These are phyloP conservation scores for Massarina eburnea DNA, from an alignment of 2,329 filamentous ascomycete species.

Conservation along the genomic window DNA sequence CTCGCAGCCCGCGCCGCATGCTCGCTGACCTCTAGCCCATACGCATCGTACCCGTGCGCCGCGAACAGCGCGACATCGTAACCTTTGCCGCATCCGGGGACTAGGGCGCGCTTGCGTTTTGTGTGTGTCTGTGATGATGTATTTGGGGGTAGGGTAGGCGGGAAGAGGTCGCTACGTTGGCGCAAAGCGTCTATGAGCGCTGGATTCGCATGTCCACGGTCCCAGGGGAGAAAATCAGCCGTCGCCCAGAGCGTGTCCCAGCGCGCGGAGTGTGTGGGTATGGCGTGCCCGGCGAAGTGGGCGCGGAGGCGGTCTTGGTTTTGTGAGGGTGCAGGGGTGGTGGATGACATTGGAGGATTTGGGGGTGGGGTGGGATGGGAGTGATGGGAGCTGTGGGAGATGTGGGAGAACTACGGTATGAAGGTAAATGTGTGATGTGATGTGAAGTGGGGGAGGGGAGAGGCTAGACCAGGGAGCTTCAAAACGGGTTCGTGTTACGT, in stretches of 20 bases:
- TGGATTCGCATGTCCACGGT: conserved; percentile 59
- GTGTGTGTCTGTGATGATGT: conserved; percentile 11
- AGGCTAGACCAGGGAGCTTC: too few relatives aligned
- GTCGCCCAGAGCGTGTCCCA: conserved; percentile 62
- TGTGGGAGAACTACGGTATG: too few relatives aligned
- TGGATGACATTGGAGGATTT: conserved; percentile 8
- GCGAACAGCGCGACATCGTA: conserved; percentile 78
- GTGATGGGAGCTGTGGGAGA: background rate
- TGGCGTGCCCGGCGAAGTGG: conserved; percentile 48
- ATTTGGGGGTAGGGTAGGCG: conserved; percentile 1
- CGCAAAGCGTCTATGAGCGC: conserved; percentile 59
- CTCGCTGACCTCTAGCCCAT: conserved; percentile 69
- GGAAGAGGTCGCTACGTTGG: conserved; percentile 37
- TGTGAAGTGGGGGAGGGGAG: background rate
- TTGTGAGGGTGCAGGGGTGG: conserved; percentile 20
- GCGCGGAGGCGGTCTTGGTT: conserved; percentile 42
- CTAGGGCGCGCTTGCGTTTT: conserved; percentile 61
- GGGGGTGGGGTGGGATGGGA: background rate
- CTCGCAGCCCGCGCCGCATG: conserved; percentile 52
- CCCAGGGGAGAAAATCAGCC: conserved; percentile 59
- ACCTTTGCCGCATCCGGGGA: conserved; percentile 80
- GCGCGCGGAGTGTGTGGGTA: conserved; percentile 46
- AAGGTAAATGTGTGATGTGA: background rate
- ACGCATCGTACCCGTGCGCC: conserved; percentile 74
- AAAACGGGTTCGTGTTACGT: too few relatives aligned